Conservation (phyloP, 1,284 basidiomycete genomes). For the Paramarasmius palmivorus region DNA sequence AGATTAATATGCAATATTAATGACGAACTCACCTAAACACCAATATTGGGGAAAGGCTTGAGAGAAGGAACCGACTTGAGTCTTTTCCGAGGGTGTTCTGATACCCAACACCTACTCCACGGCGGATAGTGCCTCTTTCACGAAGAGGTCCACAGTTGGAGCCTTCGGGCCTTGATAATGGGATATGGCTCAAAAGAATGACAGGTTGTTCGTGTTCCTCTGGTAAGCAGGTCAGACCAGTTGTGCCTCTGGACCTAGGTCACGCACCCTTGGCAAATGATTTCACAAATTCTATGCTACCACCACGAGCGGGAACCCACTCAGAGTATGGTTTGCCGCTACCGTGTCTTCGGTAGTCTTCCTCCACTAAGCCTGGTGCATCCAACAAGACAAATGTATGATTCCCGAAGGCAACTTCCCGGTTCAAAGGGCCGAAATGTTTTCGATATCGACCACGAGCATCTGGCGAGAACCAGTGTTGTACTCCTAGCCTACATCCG, state of each 20-base stretch:
- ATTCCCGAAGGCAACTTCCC: slow-evolving; percentile 55
- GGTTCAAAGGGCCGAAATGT: slow-evolving; percentile 68
- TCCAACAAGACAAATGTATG: slow-evolving; percentile 78
- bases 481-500: slow-evolving; percentile 63
- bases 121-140: slow-evolving; percentile 70
- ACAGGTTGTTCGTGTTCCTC: slow-evolving; percentile 26
- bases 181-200: slow-evolving; percentile 13
- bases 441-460: slow-evolving; percentile 64
- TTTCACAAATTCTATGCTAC: slow-evolving; percentile 72
- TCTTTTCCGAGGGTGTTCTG: slow-evolving; percentile 79
- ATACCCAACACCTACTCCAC: slow-evolving; percentile 80
- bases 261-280: slow-evolving; percentile 49
- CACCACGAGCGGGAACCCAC: slow-evolving; percentile 58
- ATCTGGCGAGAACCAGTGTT: slow-evolving; percentile 55
- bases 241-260: slow-evolving; percentile 18
- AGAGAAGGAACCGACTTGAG: slow-evolving; percentile 70
- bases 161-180: slow-evolving; percentile 70
- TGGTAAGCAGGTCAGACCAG: slow-evolving; percentile 15
- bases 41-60: slow-evolving; percentile 60
- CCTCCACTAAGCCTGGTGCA: slow-evolving; percentile 78
- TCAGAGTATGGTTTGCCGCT: slow-evolving; percentile 46
- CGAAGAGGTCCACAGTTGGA: slow-evolving; percentile 75
- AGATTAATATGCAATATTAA: slow-evolving; percentile 5
- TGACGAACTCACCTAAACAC: slow-evolving; percentile 65
- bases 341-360: slow-evolving; percentile 66